Evolutionary conservation across 345 rosid genomes (phyloP), one percentile per base, ranked within the genome.

Genomic region (Rhodamnia argentea): DNA sequence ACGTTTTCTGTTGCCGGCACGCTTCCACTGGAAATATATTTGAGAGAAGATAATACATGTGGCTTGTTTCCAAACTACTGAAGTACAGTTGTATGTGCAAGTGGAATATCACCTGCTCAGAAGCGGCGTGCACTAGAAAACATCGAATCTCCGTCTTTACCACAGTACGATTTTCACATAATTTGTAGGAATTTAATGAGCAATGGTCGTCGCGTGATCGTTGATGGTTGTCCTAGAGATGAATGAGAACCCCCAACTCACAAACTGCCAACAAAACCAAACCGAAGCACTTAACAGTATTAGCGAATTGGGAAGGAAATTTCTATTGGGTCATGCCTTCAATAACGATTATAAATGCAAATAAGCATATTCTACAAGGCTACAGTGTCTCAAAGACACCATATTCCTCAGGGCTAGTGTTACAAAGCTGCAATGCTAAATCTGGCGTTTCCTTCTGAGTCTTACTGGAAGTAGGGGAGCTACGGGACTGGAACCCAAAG

Each of bases 351-450:
- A 16, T 44, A 64, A 64, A 32, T 32, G 76, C 76, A 64, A 64
- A 64, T 16, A 64, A 64, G 76, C 44, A 64, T 32, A 64, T 16
- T 64, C 76, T 64, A 64, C 76, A 29, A 4, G 44, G 76, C 76
- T 32, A 64, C 44, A 32, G 44, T 16, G 13, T 64, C 44, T 32
- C 23, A 2, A 64, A 64, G 76, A 32, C 23, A 64, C 76, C 32
- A 64, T 64, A 64, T 32, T 64, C 76, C 40, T 37, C 3, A 37
- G 40, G 40, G 40, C 40, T 37, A 37, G 40, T 37, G 40, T 37
- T 37, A 37, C 40, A 93, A n/a, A 92, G 93, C 88, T 93, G 94
- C 92, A 91, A 89, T 84, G 91, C 93, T 86, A 92, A 91, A 88
- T 93, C 95, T 62, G 93, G 94, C 70, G 92, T 93, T 84, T 89